Evolutionary conservation across 2,329 filamentous ascomycete genomes (phyloP).

Genomic region (Apiospora kogelbergensis): DNA sequence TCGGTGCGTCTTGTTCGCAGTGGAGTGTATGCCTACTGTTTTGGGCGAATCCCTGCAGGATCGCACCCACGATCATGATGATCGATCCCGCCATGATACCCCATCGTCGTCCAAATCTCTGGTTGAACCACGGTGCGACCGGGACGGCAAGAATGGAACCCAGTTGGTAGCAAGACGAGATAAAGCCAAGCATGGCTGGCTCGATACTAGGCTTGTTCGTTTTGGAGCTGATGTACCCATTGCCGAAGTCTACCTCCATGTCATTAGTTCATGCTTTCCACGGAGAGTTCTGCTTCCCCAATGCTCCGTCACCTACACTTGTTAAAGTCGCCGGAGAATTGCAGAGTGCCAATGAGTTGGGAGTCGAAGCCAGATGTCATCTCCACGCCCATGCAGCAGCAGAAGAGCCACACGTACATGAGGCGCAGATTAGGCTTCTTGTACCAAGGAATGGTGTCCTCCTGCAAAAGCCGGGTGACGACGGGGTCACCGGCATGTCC

Average conservation of each 20-base stretch:
- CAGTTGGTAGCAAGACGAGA: constrained; percentile 60
- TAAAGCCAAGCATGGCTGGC: constrained; percentile 50
- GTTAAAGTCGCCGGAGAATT: constrained; percentile 38
- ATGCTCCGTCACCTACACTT: constrained; percentile 30
- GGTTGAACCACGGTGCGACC: constrained; percentile 55
- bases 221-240: constrained; percentile 20
- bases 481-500: constrained; percentile 32
- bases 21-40: constrained; percentile 36
- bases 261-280: background rate
- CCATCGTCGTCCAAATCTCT: constrained; percentile 54
- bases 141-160: constrained; percentile 60
- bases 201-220: constrained; percentile 24
- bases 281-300: background rate
- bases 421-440: constrained; percentile 57
- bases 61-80: constrained; percentile 53
- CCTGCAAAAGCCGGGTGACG: constrained; percentile 36
- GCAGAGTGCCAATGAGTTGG: constrained; percentile 45
- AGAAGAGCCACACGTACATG: constrained; percentile 58
- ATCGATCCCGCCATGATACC: constrained; percentile 54
- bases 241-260: constrained; percentile 38
- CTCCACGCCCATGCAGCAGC: constrained; percentile 62
- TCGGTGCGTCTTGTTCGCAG: background rate
- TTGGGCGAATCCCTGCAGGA: constrained; percentile 53
- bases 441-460: constrained; percentile 51
- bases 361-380: constrained; percentile 46